Evolutionary conservation across 495 filamentous ascomycete genomes (phyloP), one percentile per base, ranked within the genome.

Genomic region (Letharia columbiana): DNA sequence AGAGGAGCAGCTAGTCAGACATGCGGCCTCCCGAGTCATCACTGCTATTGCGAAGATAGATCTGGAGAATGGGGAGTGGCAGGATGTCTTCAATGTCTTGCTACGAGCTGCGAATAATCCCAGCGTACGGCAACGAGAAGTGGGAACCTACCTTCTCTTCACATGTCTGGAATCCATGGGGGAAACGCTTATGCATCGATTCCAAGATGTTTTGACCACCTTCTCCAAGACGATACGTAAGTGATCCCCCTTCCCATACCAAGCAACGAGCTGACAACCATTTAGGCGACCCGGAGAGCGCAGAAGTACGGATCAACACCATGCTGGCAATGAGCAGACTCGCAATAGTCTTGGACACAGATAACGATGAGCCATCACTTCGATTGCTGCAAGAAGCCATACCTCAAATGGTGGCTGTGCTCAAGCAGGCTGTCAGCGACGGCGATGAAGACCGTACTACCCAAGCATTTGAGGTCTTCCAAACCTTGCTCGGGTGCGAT

Each of bases 391-490:
- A 92, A 76, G 80, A 84, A 39, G 82, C 91, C 50, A 80, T 98
- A 57, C 95, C 94, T 13, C 72, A 85, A 67, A 96, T 98, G 92
- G 92, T 98, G 45, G 83, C 83, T 31, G 89, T 97, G 13, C 83
- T 98, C 60, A 93, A 96, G 80, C 81, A 86, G 58, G 84, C 89
- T 33, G 86, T 98, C 62, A 83, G 89, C 69, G 80, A 82, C 40
- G 82, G 84, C 12, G 87, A 98, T 71, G 93, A 96, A 67, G 92
- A 95, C 69, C 88, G 87, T 67, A 84, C 88, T 60, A 89, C 91
- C 76, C 89, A 93, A 72, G 88, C 88, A 9, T 98, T 98, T 71
- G 94, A 98, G 75, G 92, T 97, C 61, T 96, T 98, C 83, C 95
- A 98, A 78, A 96, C 90, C 42, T 84, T 98, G 66, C 82, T 98